A percentile compares a stretch with the other conserved stretches of the same genome.
phyloP scores from a whole-genome alignment of 257 asterid species.

The Nicotiana tabacum region DNA sequence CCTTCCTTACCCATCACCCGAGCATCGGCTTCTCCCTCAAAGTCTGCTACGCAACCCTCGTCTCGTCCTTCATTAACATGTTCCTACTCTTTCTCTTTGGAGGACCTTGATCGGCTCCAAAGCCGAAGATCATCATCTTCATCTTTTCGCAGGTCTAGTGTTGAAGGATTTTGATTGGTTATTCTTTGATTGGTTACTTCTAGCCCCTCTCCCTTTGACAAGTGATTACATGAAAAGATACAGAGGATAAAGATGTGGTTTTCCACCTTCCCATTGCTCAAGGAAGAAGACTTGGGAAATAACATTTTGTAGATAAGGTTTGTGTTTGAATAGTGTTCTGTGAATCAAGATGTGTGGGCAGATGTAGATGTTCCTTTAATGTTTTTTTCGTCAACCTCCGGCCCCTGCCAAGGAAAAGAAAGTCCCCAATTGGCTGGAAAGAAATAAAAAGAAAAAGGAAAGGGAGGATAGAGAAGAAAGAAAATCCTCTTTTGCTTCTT shows the following conservation, averaged over 20 bases:
- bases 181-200: conserved; percentile 5
- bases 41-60: conserved; percentile 31
- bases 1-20: conserved; percentile 45
- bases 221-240: conserved; percentile 33
- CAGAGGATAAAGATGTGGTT: conserved; percentile 25
- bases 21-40: conserved; percentile 39
- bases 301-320: conserved; percentile 40
- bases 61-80: conserved; percentile 48
- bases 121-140: conserved; percentile 55
- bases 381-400: not conserved
- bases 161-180: conserved; percentile 63
- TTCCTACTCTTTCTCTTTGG: conserved; percentile 45
- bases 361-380: not conserved
- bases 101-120: conserved; percentile 52
- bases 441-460: not conserved
- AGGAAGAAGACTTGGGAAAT: conserved; percentile 16
- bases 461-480: not conserved
- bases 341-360: not conserved
- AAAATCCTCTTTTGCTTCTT: not conserved
- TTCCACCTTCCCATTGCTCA: conserved; percentile 16
- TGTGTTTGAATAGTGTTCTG: conserved; percentile 1
- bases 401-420: not conserved
- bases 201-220: conserved; percentile 22
- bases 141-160: conserved; percentile 55
- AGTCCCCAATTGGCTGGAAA: not conserved